Conservation (phyloP, 345 rosid genomes). For the Hibiscus syriacus region DNA sequence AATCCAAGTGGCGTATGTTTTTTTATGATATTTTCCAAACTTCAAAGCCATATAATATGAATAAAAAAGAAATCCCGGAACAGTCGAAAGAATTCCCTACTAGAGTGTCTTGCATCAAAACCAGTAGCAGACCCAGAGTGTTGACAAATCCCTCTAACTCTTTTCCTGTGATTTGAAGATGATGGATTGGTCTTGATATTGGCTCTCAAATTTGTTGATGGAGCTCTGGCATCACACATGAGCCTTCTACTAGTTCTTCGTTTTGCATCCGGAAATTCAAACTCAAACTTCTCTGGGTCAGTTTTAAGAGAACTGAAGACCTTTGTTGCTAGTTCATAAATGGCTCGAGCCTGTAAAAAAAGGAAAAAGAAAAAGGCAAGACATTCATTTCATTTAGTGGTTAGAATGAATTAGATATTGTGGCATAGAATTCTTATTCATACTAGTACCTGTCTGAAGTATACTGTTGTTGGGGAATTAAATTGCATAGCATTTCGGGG, state of each 20-base stretch:
- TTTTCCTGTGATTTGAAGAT: slow-evolving; percentile 20
- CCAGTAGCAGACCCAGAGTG: slow-evolving; percentile 5
- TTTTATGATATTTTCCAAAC: no score
- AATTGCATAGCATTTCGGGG: slow-evolving; percentile 57
- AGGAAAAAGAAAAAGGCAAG: no score
- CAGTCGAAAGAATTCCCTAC: no score
- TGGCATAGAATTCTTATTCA: neutral
- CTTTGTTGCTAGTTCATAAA: slow-evolving; percentile 48
- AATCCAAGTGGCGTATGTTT: neutral
- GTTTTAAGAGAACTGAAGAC: slow-evolving; percentile 46
- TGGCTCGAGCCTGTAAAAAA: slow-evolving; percentile 47
- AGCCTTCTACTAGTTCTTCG: slow-evolving; percentile 29
- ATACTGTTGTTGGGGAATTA: slow-evolving; percentile 44
- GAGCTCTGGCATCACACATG: slow-evolving; percentile 18
- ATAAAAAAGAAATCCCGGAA: no score
- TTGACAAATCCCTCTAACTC: slow-evolving; percentile 1
- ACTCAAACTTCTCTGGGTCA: slow-evolving; percentile 37
- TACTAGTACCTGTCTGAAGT: slow-evolving; percentile 48
- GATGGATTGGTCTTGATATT: slow-evolving; percentile 4
- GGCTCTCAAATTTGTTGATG: slow-evolving; percentile 16
- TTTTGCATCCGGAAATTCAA: slow-evolving; percentile 35
- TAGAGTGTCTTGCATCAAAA: slow-evolving; percentile 16
- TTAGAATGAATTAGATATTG: neutral
- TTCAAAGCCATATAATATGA: neutral
- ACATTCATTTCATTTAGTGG: slow-evolving; percentile 12